Conservation (phyloP, 306 rosid species). For the Oxytropis ochrocephala region DNA sequence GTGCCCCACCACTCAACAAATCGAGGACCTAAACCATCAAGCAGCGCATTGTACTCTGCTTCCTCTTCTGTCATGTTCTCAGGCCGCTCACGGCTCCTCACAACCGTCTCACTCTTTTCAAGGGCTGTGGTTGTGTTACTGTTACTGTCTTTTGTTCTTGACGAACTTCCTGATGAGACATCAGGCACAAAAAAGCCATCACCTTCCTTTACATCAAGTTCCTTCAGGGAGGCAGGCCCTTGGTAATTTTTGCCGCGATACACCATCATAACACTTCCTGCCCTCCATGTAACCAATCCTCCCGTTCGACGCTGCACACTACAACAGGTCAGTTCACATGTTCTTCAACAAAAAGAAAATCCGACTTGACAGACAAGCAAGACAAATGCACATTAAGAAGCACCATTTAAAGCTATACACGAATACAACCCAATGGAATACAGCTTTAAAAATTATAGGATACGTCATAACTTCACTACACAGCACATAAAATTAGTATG, state of each 20-base stretch:
- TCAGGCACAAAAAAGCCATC: conserved; percentile 58
- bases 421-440: neutral
- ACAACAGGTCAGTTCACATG: conserved; percentile 47
- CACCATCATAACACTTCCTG: conserved; percentile 96
- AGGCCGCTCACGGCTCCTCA: conserved; percentile 22
- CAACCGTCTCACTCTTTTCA: conserved; percentile 35
- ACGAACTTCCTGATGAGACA: conserved; percentile 44
- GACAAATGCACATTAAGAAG: neutral
- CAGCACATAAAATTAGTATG: neutral
- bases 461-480: neutral
- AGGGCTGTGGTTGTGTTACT: conserved; percentile 28
- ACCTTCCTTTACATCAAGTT: conserved; percentile 43
- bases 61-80: conserved; percentile 64
- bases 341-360: neutral
- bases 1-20: conserved; percentile 97
- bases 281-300: conserved; percentile 82
- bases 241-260: conserved; percentile 81
- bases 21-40: conserved; percentile 93
- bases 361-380: neutral
- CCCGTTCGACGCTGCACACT: conserved; percentile 92
- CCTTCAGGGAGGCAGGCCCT: conserved; percentile 47
- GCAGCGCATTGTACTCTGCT: conserved; percentile 64
- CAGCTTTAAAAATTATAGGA: neutral
- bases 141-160: conserved; percentile 14
- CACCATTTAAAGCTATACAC: neutral